These are phyloP conservation scores for Eimeria mitis DNA, from an alignment of 169 alveolate species.

Conservation along the genomic window DNA sequence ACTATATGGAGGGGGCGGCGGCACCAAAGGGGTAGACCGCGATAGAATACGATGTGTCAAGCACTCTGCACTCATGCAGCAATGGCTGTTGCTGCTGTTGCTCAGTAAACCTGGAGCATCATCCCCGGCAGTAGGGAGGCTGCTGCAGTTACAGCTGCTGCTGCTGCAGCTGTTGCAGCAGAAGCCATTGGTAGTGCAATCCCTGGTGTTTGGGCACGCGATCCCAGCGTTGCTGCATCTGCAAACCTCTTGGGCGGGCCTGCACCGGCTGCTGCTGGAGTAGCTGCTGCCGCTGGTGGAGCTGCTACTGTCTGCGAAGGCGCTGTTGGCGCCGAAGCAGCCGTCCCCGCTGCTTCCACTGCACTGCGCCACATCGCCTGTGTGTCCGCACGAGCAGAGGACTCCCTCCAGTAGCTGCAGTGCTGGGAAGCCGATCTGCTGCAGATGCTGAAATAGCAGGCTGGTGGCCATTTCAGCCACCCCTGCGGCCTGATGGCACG, in stretches of 20 bases:
- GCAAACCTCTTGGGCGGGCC: background rate
- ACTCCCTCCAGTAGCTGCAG: background rate
- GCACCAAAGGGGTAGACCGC: background rate
- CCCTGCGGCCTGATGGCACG: background rate
- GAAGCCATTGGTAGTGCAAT: background rate
- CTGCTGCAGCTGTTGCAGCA: background rate
- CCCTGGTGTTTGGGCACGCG: background rate
- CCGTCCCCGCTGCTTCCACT: background rate
- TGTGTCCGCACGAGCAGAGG: constrained; percentile 4
- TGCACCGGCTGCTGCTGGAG: background rate
- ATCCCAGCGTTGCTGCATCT: background rate
- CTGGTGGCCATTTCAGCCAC: constrained; percentile 62
- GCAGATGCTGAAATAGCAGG: constrained; percentile 28
- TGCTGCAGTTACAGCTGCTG: background rate
- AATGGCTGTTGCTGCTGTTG: background rate
- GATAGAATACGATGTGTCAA: background rate
- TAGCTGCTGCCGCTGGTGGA: background rate
- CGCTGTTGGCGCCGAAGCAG: background rate
- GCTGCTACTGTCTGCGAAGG: background rate
- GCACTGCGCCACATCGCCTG: background rate
- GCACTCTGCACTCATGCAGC: background rate
- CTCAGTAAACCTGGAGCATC: background rate
- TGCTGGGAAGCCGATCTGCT: constrained; percentile 12
- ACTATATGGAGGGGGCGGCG: constrained; percentile 38
- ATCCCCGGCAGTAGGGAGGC: background rate